Conservation (phyloP, 192 early-diverging fungal genomes). For the Coemansia sp. region DNA sequence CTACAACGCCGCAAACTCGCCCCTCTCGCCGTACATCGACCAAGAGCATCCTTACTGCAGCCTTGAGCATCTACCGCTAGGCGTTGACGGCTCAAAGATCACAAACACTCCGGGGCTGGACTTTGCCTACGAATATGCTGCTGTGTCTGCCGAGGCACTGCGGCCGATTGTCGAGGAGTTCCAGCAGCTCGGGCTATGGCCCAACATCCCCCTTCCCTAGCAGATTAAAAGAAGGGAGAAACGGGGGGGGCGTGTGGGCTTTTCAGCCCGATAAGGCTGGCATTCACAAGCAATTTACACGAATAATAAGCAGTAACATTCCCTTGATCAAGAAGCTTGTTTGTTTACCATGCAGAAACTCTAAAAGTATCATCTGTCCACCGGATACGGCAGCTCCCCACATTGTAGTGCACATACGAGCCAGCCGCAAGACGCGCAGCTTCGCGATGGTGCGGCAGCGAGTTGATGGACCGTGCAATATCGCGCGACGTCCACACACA, state of each 20-base stretch:
- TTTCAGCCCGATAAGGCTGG: too few relatives aligned
- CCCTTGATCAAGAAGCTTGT: too few relatives aligned
- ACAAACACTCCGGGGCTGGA: constrained; percentile 63
- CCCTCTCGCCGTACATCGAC: constrained; percentile 91
- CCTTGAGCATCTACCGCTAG: constrained; percentile 61
- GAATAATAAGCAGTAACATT: too few relatives aligned
- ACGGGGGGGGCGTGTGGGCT: too few relatives aligned
- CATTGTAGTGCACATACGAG: constrained; percentile 41
- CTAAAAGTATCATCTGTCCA: constrained; percentile 11
- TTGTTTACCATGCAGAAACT: constrained; percentile 14
- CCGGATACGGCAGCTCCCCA: constrained; percentile 31
- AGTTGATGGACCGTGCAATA: constrained; percentile 41
- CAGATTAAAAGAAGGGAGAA: background rate
- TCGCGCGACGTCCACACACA: constrained; percentile 45
- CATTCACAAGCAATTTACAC: too few relatives aligned
- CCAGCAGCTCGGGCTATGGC: constrained; percentile 83
- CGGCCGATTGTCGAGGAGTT: constrained; percentile 78
- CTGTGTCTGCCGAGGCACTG: constrained; percentile 67
- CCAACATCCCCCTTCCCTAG: constrained; percentile 30
- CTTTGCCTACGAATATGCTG: constrained; percentile 61
- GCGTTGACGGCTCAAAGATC: constrained; percentile 84
- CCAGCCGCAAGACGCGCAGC: constrained; percentile 37
- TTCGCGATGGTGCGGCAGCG: constrained; percentile 28
- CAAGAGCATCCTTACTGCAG: constrained; percentile 85
- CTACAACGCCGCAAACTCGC: constrained; percentile 73